Conservation (phyloP, 176 grass and related monocot species). For the Canna indica region DNA sequence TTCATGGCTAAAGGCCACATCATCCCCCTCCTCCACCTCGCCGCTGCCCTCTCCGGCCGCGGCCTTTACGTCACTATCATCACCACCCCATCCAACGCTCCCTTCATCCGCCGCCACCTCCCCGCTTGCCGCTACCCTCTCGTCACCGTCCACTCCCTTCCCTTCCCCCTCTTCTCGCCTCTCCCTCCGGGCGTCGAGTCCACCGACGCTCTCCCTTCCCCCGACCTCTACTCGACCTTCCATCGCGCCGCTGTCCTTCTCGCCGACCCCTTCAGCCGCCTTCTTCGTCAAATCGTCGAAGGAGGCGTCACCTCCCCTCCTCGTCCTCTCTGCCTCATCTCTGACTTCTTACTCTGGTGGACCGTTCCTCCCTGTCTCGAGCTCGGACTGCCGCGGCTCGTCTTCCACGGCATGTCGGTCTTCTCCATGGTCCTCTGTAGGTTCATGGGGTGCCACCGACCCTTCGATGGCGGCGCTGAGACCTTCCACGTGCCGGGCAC, state of each 20-base stretch:
- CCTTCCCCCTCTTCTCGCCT: conserved; percentile 27
- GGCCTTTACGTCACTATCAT: conserved; percentile 37
- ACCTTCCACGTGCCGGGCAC: no score
- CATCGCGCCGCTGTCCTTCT: conserved; percentile 39
- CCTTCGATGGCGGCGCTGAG: no score
- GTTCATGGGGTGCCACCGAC: no score
- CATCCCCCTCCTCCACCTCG: conserved; percentile 51
- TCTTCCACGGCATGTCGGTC: no score
- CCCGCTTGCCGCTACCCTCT: conserved; percentile 5
- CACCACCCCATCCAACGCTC: conserved; percentile 38
- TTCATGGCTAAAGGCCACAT: conserved; percentile 82
- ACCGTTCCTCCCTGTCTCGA: background rate
- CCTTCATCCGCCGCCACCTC: conserved; percentile 28
- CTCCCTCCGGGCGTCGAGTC: conserved; percentile 38
- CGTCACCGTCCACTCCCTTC: conserved; percentile 28
- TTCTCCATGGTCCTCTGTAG: no score
- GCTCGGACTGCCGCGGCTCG: no score
- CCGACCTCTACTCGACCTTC: conserved; percentile 39
- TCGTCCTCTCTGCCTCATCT: conserved; percentile 26
- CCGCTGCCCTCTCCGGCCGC: conserved; percentile 26
- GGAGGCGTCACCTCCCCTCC: background rate
- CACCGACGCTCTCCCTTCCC: conserved; percentile 33
- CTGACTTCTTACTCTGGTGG: conserved; percentile 63
- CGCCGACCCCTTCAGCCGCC: conserved; percentile 23
- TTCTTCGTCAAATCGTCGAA: conserved; percentile 26